Evolutionary conservation across 345 rosid genomes (phyloP).

Genomic region (Lepidium aucheri): DNA sequence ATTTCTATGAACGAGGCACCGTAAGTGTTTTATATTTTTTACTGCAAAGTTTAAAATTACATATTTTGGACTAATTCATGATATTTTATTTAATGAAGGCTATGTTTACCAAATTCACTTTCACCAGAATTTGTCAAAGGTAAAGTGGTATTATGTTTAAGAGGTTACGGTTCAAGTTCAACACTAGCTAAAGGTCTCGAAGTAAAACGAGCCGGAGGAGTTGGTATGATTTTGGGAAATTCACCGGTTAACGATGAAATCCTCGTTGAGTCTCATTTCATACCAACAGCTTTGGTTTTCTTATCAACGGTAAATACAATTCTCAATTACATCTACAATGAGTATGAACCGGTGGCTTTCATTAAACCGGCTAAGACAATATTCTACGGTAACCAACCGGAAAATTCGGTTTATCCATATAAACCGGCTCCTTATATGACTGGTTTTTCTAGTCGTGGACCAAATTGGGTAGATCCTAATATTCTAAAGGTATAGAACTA

Average conservation of each 20-base stretch:
- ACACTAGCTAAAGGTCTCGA: slow-evolving; percentile 49
- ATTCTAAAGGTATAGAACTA: slow-evolving; percentile 50
- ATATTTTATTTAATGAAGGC: slow-evolving; percentile 18
- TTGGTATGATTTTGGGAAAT: slow-evolving; percentile 52
- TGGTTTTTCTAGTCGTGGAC: slow-evolving; percentile 53
- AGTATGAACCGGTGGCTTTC: slow-evolving; percentile 35
- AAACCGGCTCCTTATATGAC: slow-evolving; percentile 60
- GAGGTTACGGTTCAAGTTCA: slow-evolving; percentile 39
- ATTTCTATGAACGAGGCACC: slow-evolving; percentile 25
- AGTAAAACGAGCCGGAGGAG: slow-evolving; percentile 70
- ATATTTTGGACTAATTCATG: background rate
- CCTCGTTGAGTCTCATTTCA: slow-evolving; percentile 36
- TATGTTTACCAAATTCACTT: slow-evolving; percentile 55
- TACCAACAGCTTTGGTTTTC: slow-evolving; percentile 44
- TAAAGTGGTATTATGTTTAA: slow-evolving; percentile 61
- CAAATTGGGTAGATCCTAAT: slow-evolving; percentile 38
- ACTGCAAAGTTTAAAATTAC: background rate
- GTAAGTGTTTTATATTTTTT: slow-evolving; percentile 17
- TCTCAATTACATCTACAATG: slow-evolving; percentile 44
- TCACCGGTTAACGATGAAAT: slow-evolving; percentile 17
- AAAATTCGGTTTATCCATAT: slow-evolving; percentile 2
- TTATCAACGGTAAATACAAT: slow-evolving; percentile 23
- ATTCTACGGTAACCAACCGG: slow-evolving; percentile 11
- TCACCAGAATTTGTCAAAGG: slow-evolving; percentile 42
- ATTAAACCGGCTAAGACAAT: slow-evolving; percentile 34